A percentile compares a stretch with the other conserved stretches of the same genome.
phyloP scores from a whole-genome alignment of 2,329 filamentous ascomycete species.

The Xylariaceae sp. region DNA sequence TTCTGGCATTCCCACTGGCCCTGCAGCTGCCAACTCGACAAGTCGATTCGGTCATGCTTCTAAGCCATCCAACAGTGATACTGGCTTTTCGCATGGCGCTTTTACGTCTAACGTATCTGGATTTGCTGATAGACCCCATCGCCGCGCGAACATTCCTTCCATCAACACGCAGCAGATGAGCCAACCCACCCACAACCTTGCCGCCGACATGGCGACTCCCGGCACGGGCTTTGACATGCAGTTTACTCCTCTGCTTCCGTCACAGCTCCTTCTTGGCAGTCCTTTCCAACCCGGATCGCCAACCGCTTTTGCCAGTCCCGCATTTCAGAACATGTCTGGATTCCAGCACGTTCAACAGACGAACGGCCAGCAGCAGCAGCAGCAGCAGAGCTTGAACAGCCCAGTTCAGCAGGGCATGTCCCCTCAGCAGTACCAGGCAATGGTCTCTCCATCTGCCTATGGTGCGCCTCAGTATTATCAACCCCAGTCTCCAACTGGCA shows the following conservation, averaged over 20 bases:
- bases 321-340: slow-evolving; percentile 83
- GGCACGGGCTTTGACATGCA: slow-evolving; percentile 96
- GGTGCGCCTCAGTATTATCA: slow-evolving; percentile 81
- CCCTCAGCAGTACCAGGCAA: slow-evolving; percentile 80
- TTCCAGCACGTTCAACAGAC: slow-evolving; percentile 71
- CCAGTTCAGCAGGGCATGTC: slow-evolving; percentile 80
- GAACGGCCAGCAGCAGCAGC: slow-evolving; percentile 44
- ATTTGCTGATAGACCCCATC: slow-evolving; percentile 85
- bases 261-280: slow-evolving; percentile 90
- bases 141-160: slow-evolving; percentile 83
- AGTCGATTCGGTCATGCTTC: slow-evolving; percentile 75
- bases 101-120: slow-evolving; percentile 86
- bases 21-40: slow-evolving; percentile 55
- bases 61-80: slow-evolving; percentile 83
- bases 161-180: slow-evolving; percentile 83
- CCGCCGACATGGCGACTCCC: slow-evolving; percentile 80
- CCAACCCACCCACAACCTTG: slow-evolving; percentile 57
- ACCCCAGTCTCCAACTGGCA: slow-evolving; percentile 84
- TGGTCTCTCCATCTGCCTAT: slow-evolving; percentile 85
- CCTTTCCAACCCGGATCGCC: slow-evolving; percentile 96
- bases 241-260: slow-evolving; percentile 94
- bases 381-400: slow-evolving; percentile 68
- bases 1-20: slow-evolving; percentile 63
- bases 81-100: slow-evolving; percentile 90
- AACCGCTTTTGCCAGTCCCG: slow-evolving; percentile 84